These are phyloP conservation scores for Aspergillus hancockii DNA, from an alignment of 495 filamentous ascomycete species.

Conservation along the genomic window DNA sequence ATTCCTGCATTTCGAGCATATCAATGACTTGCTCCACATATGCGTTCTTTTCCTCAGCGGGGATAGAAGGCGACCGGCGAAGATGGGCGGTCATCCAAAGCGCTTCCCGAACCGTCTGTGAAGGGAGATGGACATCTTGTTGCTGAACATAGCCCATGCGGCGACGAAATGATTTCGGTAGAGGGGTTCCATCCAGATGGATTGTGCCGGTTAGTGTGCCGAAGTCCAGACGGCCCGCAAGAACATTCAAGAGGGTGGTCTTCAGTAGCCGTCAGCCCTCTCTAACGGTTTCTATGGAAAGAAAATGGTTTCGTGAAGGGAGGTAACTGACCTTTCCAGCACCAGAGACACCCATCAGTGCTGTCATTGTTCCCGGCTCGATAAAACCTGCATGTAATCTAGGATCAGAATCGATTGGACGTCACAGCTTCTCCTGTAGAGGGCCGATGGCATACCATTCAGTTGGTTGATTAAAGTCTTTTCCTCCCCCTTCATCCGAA, in stretches of 20 bases:
- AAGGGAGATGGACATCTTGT: slow-evolving; percentile 63
- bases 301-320: no score
- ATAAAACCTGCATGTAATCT: slow-evolving; percentile 46
- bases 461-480: slow-evolving; percentile 24
- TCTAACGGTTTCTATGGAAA: no score
- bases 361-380: slow-evolving; percentile 59
- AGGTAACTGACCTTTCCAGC: slow-evolving; percentile 53
- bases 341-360: slow-evolving; percentile 70
- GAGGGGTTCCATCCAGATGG: slow-evolving; percentile 28
- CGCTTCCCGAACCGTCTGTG: slow-evolving; percentile 49
- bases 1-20: slow-evolving; percentile 29
- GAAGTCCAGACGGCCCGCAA: slow-evolving; percentile 30
- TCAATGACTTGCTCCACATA: slow-evolving; percentile 38
- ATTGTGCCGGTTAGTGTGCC: slow-evolving; percentile 32
- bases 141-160: slow-evolving; percentile 69
- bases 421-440: slow-evolving; percentile 52
- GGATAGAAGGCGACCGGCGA: slow-evolving; percentile 34
- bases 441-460: slow-evolving; percentile 35
- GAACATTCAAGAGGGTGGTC: slow-evolving; percentile 56
- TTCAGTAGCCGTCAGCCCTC: background rate
- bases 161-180: slow-evolving; percentile 32
- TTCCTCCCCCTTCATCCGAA: no score
- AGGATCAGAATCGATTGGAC: slow-evolving; percentile 50
- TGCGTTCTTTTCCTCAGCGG: slow-evolving; percentile 35
- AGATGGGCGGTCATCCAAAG: slow-evolving; percentile 49